Percentiles rank a stretch among this genome's conserved stretches.
Conservation (phyloP, 805 yeast species). For the Komagataella populi region DNA sequence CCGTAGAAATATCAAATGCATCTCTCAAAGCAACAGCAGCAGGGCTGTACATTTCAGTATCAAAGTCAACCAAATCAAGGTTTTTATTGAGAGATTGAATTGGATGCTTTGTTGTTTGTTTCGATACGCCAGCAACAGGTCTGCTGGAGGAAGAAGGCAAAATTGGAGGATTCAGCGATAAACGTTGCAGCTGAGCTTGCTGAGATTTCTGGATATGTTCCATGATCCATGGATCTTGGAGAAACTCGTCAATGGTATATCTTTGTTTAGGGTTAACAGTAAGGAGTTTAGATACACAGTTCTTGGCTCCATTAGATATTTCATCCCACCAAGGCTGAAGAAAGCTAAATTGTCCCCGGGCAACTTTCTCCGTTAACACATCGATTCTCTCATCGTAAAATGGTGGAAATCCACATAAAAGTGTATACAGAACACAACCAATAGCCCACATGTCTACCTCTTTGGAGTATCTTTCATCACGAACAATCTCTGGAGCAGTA, state of each 20-base stretch:
- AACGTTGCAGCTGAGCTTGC: not conserved
- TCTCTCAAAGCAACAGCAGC: slow-evolving; percentile 47
- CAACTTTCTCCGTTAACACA: slow-evolving; percentile 61
- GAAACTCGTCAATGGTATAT: slow-evolving; percentile 58
- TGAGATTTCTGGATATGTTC: slow-evolving; percentile 10
- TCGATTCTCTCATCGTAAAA: slow-evolving; percentile 80
- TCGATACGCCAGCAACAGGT: not conserved
- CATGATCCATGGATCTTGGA: slow-evolving; percentile 66
- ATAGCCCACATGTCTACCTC: slow-evolving; percentile 98
- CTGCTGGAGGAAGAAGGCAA: not conserved
- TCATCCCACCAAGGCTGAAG: slow-evolving; percentile 88
- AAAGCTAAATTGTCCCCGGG: slow-evolving; percentile 67
- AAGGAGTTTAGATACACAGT: slow-evolving; percentile 50
- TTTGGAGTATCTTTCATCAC: slow-evolving; percentile 83
- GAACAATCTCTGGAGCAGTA: slow-evolving; percentile 96
- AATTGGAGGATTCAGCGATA: not conserved
- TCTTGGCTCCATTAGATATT: slow-evolving; percentile 52
- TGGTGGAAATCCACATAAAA: slow-evolving; percentile 96
- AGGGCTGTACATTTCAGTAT: slow-evolving; percentile 30
- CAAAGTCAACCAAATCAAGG: not conserved
- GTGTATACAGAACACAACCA: slow-evolving; percentile 89
- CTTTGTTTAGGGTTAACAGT: slow-evolving; percentile 60
- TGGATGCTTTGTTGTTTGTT: not conserved
- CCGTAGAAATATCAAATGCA: slow-evolving; percentile 48
- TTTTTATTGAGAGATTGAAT: not conserved